Conservation (phyloP, 352 stramenopile species). For the Pythium sukuiense region DNA sequence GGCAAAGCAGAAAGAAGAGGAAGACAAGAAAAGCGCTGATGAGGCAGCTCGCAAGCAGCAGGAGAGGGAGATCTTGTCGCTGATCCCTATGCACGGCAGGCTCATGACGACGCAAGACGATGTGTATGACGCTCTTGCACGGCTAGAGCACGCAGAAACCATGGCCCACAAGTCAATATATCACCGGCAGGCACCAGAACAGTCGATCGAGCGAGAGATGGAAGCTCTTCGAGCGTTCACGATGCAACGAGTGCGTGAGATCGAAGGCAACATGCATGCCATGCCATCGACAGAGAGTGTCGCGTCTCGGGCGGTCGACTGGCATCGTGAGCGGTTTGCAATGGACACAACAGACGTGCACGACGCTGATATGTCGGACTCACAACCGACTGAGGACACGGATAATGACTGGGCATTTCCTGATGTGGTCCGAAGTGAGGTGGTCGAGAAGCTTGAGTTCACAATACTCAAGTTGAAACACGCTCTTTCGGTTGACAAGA, state of each 20-base stretch:
- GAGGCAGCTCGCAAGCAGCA: slow-evolving; percentile 34
- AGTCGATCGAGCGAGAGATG: slow-evolving; percentile 20
- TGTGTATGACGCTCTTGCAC: slow-evolving; percentile 42
- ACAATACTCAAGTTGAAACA: slow-evolving; percentile 68
- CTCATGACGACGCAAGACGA: slow-evolving; percentile 43
- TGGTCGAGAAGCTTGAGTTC: slow-evolving; percentile 60
- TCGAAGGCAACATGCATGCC: slow-evolving; percentile 31
- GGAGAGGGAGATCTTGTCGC: slow-evolving; percentile 43
- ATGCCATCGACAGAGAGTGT: background rate
- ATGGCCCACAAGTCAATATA: background rate
- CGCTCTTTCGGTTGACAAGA: slow-evolving; percentile 46
- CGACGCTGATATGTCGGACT: background rate
- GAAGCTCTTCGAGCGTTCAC: slow-evolving; percentile 24
- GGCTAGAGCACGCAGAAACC: slow-evolving; percentile 38
- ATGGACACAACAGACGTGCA: background rate
- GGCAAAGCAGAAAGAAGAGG: slow-evolving; percentile 43
- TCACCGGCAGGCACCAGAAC: background rate
- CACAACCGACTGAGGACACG: background rate
- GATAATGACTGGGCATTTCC: slow-evolving; percentile 21
- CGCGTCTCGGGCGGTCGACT: slow-evolving; percentile 20
- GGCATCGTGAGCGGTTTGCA: slow-evolving; percentile 29
- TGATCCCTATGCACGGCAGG: slow-evolving; percentile 47
- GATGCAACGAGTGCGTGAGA: slow-evolving; percentile 31
- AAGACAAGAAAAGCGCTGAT: slow-evolving; percentile 36
- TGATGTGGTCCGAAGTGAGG: slow-evolving; percentile 44